Base-by-base conservation (phyloP, 441 rosid species). In the Erodium moschatum region DNA sequence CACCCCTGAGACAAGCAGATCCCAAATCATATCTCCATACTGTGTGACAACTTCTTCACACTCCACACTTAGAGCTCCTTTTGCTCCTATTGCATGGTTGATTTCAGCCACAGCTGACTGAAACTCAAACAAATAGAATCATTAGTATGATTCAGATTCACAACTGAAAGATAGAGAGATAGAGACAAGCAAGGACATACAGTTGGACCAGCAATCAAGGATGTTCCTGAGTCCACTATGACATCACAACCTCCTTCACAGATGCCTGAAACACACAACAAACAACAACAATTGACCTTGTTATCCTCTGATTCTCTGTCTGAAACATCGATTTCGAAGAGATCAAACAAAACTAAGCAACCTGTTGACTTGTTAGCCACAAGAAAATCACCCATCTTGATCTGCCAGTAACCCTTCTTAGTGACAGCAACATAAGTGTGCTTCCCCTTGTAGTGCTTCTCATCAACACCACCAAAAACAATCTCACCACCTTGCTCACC, bases 361-460 rank as follows among this genome's bases (percentile, higher is more conserved):
- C 96, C 94, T 68, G 96, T 82, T 33, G 96, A 86, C 67, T 42
- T 68, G 68, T 78, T 74, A 33, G 73, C 84, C 4, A 91, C 75
- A 7, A 85, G 79, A 74, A 91, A 71, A 70, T 91, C 90, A 3
- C 88, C 96, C 89, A 91, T 80, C 38, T 67, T 67, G 63, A 89
- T 92, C 92, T 89, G 94, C 97, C 97, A 91, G 64, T 87, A 91
- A 64, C 93, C 96, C 67, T 86, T 86, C 66, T 38, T 61, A 18
- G 88, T 86, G 44, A 91, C 80, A 9, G 89, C 90, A 64, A 89
- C 93, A 67, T 81, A 86, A 2, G 86, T 82, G 72, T 91, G 96
- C 70, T 85, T 79, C 35, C 96, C 96, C 73, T 69, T 84, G 16
- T 64, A 87, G 69, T 87, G 93, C 0, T 76, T 79, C 35, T 70